Base-by-base conservation (phyloP, 768 basidiomycete genomes). In the Pisolithus orientalis region DNA sequence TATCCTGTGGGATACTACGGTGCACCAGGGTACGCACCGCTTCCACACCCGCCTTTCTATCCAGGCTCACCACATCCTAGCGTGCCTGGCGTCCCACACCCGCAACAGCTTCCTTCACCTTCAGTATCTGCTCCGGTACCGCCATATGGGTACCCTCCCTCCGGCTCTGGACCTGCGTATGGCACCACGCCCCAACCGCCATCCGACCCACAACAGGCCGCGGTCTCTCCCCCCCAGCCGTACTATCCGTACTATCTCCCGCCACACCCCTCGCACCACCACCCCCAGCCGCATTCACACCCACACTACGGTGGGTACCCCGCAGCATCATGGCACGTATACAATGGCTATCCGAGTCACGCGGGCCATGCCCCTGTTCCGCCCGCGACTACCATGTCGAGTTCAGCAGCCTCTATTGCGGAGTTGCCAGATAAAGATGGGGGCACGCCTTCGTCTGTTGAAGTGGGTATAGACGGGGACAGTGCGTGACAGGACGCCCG, bases 1-100 rank as follows among this genome's bases (percentile, higher is more conserved):
- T 73, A 71, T 32, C 57, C 67, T 8, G 50, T 64, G n/a, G 59
- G 56, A 39, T 72, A 69, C 49, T 74, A 73, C 45, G 55, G 54
- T 32, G 57, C 63, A 51, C 51, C 68, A 25, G 64, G 62, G 58
- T 69, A 55, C 40, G 60, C 44, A 27, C 28, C 48, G 8, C 2
- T 34, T 17, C 27, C 49, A 40, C 51, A 43, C 13, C 29, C 50
- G 14, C 29, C 29, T 46, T 29, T 53, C n/a, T 17, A 52, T 39
- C 14, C 54, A 24, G 21, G 44, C 60, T 58, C 58, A 59, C 60
- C 57, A 42, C 54, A 40, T 44, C 40, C 42, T 17, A 62, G 61
- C 17, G 48, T 54, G 11, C 59, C 65, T 27, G 59, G 29, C 31
- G 51, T 60, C 24, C 59, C 58, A 1, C 67, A 57, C 39, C 55